Evolutionary conservation across 2,329 filamentous ascomycete species (phyloP).

Genomic region (Annulohypoxylon truncatum): DNA sequence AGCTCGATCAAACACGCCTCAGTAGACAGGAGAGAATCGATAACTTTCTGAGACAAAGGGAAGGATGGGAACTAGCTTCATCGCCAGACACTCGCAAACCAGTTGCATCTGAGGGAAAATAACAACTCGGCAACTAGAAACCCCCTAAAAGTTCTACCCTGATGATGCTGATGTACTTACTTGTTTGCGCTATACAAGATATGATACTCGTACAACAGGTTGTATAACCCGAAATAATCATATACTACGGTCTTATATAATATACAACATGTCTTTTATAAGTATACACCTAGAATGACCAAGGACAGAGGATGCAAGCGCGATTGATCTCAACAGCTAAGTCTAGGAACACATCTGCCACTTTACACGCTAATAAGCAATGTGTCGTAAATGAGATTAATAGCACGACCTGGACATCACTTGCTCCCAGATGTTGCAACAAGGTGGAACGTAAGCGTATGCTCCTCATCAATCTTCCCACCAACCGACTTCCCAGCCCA

Average conservation of each 20-base stretch:
- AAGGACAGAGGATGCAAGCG: not conserved
- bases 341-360: no score
- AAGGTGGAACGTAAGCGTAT: conserved; percentile 23
- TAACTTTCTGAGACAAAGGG: conserved; percentile 79
- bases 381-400: no score
- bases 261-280: not conserved
- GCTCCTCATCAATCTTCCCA: conserved; percentile 26
- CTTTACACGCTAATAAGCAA: no score
- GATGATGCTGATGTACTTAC: not conserved
- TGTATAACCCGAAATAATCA: not conserved
- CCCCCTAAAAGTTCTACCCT: not conserved
- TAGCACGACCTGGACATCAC: no score
- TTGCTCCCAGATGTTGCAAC: conserved; percentile 11
- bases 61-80: conserved; percentile 54
- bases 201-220: not conserved
- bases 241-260: not conserved
- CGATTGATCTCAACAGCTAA: not conserved
- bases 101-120: conserved; percentile 16
- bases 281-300: not conserved
- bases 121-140: not conserved
- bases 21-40: conserved; percentile 76
- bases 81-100: conserved; percentile 8
- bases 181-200: not conserved
- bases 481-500: conserved; percentile 26
- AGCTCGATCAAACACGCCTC: conserved; percentile 63